Evolutionary conservation across 2,329 filamentous ascomycete species (phyloP).

Genomic region (Colletotrichum sp.): DNA sequence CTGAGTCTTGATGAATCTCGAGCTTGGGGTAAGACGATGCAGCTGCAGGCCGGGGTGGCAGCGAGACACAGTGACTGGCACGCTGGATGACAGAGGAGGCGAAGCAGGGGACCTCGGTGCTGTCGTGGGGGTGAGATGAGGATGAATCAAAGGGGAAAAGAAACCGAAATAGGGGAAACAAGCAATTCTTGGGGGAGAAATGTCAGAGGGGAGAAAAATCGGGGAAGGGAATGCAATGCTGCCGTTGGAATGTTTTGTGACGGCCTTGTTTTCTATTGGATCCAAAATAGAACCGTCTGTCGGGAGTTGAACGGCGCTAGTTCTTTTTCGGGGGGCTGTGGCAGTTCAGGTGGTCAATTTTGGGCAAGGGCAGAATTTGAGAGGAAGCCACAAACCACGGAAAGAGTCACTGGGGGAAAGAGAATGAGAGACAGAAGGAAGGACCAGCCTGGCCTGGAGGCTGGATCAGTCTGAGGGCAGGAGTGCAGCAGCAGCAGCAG

Average conservation of each 20-base stretch:
- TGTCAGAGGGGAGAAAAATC: not conserved
- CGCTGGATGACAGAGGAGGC: not conserved
- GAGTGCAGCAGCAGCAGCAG: not conserved
- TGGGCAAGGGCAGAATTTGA: not conserved
- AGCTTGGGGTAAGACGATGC: slow-evolving; percentile 8
- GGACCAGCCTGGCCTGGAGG: not conserved
- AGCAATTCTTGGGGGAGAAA: not conserved
- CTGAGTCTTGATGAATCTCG: not conserved
- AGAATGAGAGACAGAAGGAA: not conserved
- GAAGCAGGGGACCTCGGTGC: not conserved
- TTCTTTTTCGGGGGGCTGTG: not conserved
- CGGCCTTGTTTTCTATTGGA: not conserved
- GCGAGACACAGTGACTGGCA: not conserved
- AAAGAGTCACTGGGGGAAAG: not conserved
- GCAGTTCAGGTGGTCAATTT: not conserved
- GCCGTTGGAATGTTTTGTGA: not conserved
- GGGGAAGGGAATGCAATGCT: not conserved
- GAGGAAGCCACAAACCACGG: not conserved
- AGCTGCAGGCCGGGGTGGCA: not conserved
- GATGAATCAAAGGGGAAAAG: slow-evolving; percentile 3
- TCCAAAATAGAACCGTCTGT: slow-evolving; percentile 6
- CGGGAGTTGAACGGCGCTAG: slow-evolving; percentile 11
- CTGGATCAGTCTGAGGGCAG: not conserved
- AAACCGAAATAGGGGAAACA: slow-evolving; percentile 1
- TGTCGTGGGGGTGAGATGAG: not conserved